These are phyloP conservation scores for Aspergillus ruber DNA, from an alignment of 2,329 filamentous ascomycete genomes.

Conservation along the genomic window DNA sequence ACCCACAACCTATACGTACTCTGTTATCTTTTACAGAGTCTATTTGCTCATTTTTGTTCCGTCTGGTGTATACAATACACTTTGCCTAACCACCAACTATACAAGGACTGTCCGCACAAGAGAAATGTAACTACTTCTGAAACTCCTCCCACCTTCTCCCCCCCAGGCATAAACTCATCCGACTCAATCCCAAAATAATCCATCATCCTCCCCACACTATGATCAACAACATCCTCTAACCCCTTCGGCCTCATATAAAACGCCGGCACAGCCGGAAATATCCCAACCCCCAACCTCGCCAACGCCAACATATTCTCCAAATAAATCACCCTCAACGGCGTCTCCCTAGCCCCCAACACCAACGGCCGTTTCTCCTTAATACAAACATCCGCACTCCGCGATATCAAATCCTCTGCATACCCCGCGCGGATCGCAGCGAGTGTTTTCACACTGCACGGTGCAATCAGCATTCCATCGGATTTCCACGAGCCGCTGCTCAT, in stretches of 20 bases:
- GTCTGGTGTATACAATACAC: too few species aligned
- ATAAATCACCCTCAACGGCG: constrained; percentile 16
- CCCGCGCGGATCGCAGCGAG: constrained; percentile 35
- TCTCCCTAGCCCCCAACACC: constrained; percentile 35
- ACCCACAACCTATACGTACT: too few species aligned
- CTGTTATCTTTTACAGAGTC: too few species aligned
- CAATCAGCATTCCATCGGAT: constrained; percentile 17
- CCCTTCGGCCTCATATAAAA: constrained; percentile 29
- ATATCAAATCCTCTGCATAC: constrained; percentile 37
- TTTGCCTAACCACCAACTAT: too few species aligned
- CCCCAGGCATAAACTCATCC: constrained; percentile 13
- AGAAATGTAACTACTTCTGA: too few species aligned
- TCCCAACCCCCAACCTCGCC: constrained; percentile 22
- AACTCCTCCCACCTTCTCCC: too few species aligned
- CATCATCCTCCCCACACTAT: constrained; percentile 38
- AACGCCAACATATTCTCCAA: constrained; percentile 5
- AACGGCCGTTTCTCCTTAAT: constrained; percentile 37
- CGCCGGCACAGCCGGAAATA: constrained; percentile 35
- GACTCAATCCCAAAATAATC: constrained; percentile 35
- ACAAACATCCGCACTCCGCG: constrained; percentile 36
- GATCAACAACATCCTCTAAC: constrained; percentile 32
- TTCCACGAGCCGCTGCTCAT: constrained; percentile 15
- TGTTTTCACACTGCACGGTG: constrained; percentile 41
- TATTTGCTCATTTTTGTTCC: too few species aligned
- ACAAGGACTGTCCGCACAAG: too few species aligned